Percentiles rank a stretch among this genome's conserved stretches.
These are phyloP conservation scores for Pontederia paniculata DNA, from an alignment of 176 grass and related monocot species.

Conservation along the genomic window DNA sequence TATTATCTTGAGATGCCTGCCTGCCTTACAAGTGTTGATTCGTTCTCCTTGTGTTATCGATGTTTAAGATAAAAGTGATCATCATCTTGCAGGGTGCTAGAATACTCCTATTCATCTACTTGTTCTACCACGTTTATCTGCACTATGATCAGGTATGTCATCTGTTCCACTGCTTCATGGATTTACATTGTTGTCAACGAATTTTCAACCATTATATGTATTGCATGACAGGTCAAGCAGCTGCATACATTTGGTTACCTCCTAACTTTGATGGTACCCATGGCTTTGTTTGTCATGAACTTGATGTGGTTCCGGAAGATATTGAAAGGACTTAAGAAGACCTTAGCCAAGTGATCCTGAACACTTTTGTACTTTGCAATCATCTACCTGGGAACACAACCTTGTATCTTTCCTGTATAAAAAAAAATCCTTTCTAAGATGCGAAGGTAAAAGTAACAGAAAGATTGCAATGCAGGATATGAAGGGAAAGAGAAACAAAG, in stretches of 20 bases:
- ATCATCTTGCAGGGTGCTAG: slow-evolving; percentile 60
- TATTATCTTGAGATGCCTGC: too few relatives aligned
- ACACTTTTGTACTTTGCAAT: too few relatives aligned
- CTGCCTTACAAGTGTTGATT: background rate
- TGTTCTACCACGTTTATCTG: slow-evolving; percentile 81
- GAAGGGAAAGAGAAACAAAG: too few relatives aligned
- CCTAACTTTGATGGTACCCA: slow-evolving; percentile 62
- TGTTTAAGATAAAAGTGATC: slow-evolving; percentile 1
- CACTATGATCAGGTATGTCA: slow-evolving; percentile 57
- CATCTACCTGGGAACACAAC: too few relatives aligned
- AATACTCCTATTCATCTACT: slow-evolving; percentile 74
- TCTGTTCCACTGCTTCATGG: background rate
- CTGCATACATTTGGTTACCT: slow-evolving; percentile 51
- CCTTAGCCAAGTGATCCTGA: slow-evolving; percentile 38
- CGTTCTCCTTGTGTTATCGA: background rate
- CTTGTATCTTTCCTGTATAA: too few relatives aligned
- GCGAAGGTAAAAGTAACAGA: too few relatives aligned
- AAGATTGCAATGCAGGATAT: too few relatives aligned
- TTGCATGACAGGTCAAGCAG: slow-evolving; percentile 40
- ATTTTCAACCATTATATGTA: too few relatives aligned
- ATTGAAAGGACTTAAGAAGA: slow-evolving; percentile 81
- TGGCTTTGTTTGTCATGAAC: slow-evolving; percentile 65
- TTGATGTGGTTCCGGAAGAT: slow-evolving; percentile 85
- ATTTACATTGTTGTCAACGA: background rate
- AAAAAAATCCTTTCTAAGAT: too few relatives aligned